A percentile compares a stretch with the other conserved stretches of the same genome.
Evolutionary conservation across 352 stramenopile species (phyloP).

Genomic region (Globisporangium takayamanum): DNA sequence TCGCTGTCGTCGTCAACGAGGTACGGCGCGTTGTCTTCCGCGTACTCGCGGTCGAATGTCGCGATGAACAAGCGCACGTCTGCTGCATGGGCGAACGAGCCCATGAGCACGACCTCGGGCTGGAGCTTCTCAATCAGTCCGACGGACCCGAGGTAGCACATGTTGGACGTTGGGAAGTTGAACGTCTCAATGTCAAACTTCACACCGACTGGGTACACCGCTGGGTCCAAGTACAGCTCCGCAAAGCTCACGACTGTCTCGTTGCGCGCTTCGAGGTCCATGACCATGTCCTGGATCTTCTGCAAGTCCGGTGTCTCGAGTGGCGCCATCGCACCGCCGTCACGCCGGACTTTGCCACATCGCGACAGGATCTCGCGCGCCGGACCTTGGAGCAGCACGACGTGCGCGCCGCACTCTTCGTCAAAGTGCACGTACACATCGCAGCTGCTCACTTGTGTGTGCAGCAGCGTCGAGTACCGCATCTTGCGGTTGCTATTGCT

Average conservation of each 20-base stretch:
- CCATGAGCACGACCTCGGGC: conserved; percentile 42
- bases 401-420: conserved; percentile 34
- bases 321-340: conserved; percentile 7
- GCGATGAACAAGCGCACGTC: conserved; percentile 36
- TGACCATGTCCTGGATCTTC: conserved; percentile 39
- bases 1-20: conserved; percentile 9
- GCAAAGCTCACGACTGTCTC: conserved; percentile 50
- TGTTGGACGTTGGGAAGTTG: conserved; percentile 50
- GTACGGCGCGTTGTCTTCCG: conserved; percentile 8
- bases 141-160: conserved; percentile 49
- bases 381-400: conserved; percentile 40
- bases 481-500: conserved; percentile 20
- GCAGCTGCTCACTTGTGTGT: conserved; percentile 40
- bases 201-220: conserved; percentile 32
- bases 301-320: conserved; percentile 37
- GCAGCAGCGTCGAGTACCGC: conserved; percentile 34
- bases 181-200: conserved; percentile 48
- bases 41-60: conserved; percentile 14
- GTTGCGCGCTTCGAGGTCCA: conserved; percentile 34
- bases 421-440: conserved; percentile 58
- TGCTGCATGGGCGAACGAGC: conserved; percentile 28
- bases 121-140: conserved; percentile 47
- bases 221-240: conserved; percentile 38
- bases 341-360: conserved; percentile 35
- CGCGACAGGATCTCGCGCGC: conserved; percentile 43